A percentile compares a stretch with the other conserved stretches of the same genome.
Conservation (phyloP, 768 basidiomycete species). For the Lactifluus rugatus region DNA sequence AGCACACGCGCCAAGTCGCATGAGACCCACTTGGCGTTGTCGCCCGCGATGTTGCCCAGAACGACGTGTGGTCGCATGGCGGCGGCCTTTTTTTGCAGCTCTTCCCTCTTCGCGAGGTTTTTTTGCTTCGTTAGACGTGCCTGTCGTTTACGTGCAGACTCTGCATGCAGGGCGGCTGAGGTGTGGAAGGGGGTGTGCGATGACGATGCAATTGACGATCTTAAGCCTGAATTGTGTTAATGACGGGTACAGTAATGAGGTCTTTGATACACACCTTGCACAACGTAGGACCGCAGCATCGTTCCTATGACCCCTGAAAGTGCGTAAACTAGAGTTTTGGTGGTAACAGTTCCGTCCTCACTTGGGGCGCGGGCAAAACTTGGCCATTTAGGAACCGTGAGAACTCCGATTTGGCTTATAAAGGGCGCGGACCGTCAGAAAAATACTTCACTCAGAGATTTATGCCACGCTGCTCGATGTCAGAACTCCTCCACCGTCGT, state of each 20-base stretch:
- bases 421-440: background rate
- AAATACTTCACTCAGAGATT: conserved; percentile 32
- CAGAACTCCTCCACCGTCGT: conserved; percentile 39
- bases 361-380: too few species aligned
- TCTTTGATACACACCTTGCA: conserved; percentile 22
- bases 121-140: conserved; percentile 32
- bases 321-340: too few species aligned
- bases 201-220: conserved; percentile 30
- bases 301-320: background rate
- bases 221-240: conserved; percentile 25
- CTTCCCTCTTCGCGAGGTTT: conserved; percentile 39
- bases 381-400: conserved; percentile 33
- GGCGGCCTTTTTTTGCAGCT: conserved; percentile 30
- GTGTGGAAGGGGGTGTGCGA: conserved; percentile 37
- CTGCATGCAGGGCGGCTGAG: conserved; percentile 31
- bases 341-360: too few species aligned
- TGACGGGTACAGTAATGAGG: background rate
- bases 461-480: conserved; percentile 60
- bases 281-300: conserved; percentile 14
- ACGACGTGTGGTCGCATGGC: conserved; percentile 53
- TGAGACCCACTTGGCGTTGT: conserved; percentile 56
- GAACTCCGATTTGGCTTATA: conserved; percentile 28
- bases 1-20: conserved; percentile 58
- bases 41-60: conserved; percentile 57
- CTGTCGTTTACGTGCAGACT: conserved; percentile 26